phyloP scores from a whole-genome alignment of 108 stramenopile genomes.

The Cyclotella baltica region DNA sequence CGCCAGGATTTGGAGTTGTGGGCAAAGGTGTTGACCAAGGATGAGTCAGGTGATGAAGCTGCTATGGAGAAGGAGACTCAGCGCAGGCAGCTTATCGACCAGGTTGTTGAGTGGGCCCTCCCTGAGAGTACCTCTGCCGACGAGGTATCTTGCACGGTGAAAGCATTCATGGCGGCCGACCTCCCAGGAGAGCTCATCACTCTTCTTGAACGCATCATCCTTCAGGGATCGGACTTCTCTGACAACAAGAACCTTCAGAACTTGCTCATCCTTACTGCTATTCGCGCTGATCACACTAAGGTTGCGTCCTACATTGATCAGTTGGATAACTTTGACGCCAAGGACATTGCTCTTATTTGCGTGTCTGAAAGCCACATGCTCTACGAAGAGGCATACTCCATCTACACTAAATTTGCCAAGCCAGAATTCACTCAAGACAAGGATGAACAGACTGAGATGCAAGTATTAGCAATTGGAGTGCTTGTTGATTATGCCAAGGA shows the following conservation, averaged over 20 bases:
- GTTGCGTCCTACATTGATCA: slow-evolving; percentile 99
- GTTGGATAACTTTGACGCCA: slow-evolving; percentile 99
- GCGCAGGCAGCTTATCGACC: slow-evolving; percentile 97
- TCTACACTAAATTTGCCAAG: slow-evolving; percentile 98
- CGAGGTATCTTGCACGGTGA: slow-evolving; percentile 99
- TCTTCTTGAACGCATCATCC: slow-evolving; percentile 98
- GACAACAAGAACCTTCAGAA: slow-evolving; percentile 99
- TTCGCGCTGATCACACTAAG: slow-evolving; percentile 93
- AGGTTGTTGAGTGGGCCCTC: slow-evolving; percentile 99
- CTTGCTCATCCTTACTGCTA: slow-evolving; percentile 99
- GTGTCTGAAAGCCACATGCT: slow-evolving; percentile 98
- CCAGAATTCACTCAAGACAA: slow-evolving; percentile 89
- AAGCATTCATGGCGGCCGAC: slow-evolving; percentile 99
- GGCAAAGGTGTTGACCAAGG: slow-evolving; percentile 93
- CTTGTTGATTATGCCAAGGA: slow-evolving; percentile 98
- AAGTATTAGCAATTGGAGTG: slow-evolving; percentile 96
- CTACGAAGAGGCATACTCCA: slow-evolving; percentile 98
- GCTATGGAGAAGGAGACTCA: slow-evolving; percentile 69
- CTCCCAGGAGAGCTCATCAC: slow-evolving; percentile 98
- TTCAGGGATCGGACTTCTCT: slow-evolving; percentile 99
- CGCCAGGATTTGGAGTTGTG: slow-evolving; percentile 98
- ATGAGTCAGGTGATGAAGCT: slow-evolving; percentile 70
- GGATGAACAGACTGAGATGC: slow-evolving; percentile 94
- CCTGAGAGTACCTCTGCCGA: slow-evolving; percentile 99
- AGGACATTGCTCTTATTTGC: slow-evolving; percentile 99